Evolutionary conservation across 108 stramenopile species (phyloP), one percentile per base, ranked within the genome.

Genomic region (Fragilaria crotonensis): DNA sequence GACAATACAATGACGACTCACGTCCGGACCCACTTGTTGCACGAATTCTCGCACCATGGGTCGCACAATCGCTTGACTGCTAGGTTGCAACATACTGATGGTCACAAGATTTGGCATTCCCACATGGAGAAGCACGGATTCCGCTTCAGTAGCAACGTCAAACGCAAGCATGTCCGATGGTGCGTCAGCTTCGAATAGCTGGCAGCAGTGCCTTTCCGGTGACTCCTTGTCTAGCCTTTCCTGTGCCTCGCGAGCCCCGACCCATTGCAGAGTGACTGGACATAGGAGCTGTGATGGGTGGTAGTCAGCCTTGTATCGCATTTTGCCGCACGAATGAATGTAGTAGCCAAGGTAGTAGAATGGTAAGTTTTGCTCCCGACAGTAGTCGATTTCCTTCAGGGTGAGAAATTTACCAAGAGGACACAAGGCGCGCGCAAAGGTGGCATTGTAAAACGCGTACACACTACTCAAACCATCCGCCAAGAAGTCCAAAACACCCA

Each of bases 221-320:
- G 73, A 80, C 18, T 46, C 31, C n/a, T 45, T 22, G 59, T 83
- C 73, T 25, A 93, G 54, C 14, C 57, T 76, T 19, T 63, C 55
- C 36, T 72, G 74, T 14, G 88, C 92, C 21, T 59, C 54, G 30
- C 79, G 63, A 45, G 89, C 87, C 64, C 77, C 84, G 17, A 95
- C 84, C 96, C 96, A 97, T 28, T 66, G 28, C 29, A 70, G 68
- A 31, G 56, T 63, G 11, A 64, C 67, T 0, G 97, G 96, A 66
- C 96, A 97, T 2, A 98, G 72, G 57, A 98, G 64, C 45, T 93
- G 77, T 65, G 85, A 85, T 3, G 96, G 97, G 47, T 83, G 57
- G 75, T 96, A 98, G n/a, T 96, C 86, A 11, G 90, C 95, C 77
- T 98, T 98, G 84, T 98, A 98, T 26, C 62, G 59, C 97, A 98